Base-by-base conservation (phyloP, 1,139 yeast genomes). In the Saccharomycopsis phalli region DNA sequence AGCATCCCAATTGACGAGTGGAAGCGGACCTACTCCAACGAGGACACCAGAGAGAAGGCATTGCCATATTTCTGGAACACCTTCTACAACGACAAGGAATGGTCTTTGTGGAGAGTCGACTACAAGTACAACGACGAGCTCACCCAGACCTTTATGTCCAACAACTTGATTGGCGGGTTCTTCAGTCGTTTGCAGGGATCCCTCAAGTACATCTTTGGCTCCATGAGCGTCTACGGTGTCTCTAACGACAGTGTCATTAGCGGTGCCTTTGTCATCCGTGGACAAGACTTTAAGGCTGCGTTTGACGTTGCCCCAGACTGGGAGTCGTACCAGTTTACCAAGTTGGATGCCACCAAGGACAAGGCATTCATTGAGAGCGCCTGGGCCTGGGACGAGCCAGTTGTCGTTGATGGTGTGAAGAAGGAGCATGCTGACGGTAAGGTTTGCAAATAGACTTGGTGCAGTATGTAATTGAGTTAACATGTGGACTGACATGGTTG, bases 251-350 rank as follows among this genome's bases (percentile, higher is more conserved):
- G 88, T 71, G 96, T 97, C 73, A 88, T 91, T 63, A 71, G 84
- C 55, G 96, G 95, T 72, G 94, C 81, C 62, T 81, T 91, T 73
- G 67, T 91, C 59, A 80, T 91, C 60, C 84, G 97, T 71, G 99
- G 99, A 59, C 87, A 91, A 67, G 96, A 91, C 51, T 68, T 58
- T 61, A 74, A 53, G 46, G 95, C 96, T 62, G 98, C 95, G 51
- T 87, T 91, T 60, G 83, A 91, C 53, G 97, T 91, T 64, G 99
- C 98, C 60, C 97, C 99, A 67, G 99, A 91, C 70, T 87, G 94
- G 95, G 98, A 91, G 70, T 79, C 88, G 31, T 81, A 78, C 68
- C 59, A 60, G 47, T 79, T 69, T 76, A 62, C 71, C 58, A 72
- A 76, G 68, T 68, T 81, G 56, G 91, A 81, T 59, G 66, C 80